phyloP scores from a whole-genome alignment of 441 rosid species.

The Geranium incanum region DNA sequence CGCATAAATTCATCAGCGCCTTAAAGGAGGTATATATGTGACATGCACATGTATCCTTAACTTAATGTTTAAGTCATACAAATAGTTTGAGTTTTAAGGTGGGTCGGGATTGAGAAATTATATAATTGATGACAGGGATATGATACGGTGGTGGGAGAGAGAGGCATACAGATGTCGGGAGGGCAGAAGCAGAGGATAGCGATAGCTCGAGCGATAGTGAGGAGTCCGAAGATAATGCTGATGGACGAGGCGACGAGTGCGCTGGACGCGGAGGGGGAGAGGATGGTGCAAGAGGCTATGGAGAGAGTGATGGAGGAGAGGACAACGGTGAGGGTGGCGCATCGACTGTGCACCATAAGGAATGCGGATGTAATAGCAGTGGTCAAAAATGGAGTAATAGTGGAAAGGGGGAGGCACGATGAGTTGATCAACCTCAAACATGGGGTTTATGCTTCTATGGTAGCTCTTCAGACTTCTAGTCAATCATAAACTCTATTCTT shows the following conservation, averaged over 20 bases:
- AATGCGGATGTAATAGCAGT: conserved; percentile 57
- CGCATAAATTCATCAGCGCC: conserved; percentile 64
- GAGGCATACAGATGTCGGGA: conserved; percentile 61
- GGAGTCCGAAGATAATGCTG: conserved; percentile 45
- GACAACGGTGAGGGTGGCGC: conserved; percentile 64
- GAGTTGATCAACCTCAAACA: conserved; percentile 35
- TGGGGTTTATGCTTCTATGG: conserved; percentile 56
- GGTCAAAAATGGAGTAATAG: conserved; percentile 52
- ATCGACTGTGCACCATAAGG: conserved; percentile 47
- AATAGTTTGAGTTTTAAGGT: too few relatives aligned
- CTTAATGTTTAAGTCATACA: too few relatives aligned
- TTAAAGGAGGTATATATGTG: conserved; percentile 41
- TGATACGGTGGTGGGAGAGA: conserved; percentile 56
- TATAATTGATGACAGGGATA: conserved; percentile 40
- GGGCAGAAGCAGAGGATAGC: conserved; percentile 75
- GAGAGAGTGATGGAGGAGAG: conserved; percentile 48
- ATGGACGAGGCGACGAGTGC: conserved; percentile 75
- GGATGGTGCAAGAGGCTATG: conserved; percentile 57
- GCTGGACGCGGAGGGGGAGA: conserved; percentile 55
- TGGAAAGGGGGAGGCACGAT: conserved; percentile 61
- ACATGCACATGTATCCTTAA: neutral
- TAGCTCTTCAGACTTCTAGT: conserved; percentile 33
- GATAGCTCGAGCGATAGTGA: conserved; percentile 61
- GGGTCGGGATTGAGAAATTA: too few relatives aligned
- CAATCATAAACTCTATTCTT: too few relatives aligned